Evolutionary conservation across 1,284 basidiomycete genomes (phyloP).

Genomic region (Ceratobasidium papillatum): DNA sequence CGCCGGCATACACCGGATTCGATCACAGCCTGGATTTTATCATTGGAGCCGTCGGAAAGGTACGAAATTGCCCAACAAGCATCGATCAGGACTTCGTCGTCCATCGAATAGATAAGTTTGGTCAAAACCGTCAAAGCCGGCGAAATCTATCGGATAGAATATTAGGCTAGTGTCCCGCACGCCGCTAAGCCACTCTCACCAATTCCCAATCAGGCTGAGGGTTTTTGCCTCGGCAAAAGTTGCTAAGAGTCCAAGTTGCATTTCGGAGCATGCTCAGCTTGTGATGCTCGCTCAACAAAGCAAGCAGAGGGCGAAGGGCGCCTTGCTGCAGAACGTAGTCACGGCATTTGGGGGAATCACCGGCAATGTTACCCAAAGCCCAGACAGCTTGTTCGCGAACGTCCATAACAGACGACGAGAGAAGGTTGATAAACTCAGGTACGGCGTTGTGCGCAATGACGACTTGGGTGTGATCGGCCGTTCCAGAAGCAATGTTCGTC

Average conservation of each 20-base stretch:
- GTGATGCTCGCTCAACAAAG: slow-evolving; percentile 67
- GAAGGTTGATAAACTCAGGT: slow-evolving; percentile 95
- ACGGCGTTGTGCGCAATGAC: slow-evolving; percentile 96
- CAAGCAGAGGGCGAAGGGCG: slow-evolving; percentile 60
- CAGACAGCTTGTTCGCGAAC: slow-evolving; percentile 67
- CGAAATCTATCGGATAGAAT: slow-evolving; percentile 73
- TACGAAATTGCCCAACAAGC: slow-evolving; percentile 99
- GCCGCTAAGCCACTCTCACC: slow-evolving; percentile 56
- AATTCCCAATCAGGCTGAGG: slow-evolving; percentile 96
- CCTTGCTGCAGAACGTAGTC: slow-evolving; percentile 61
- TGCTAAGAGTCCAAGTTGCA: slow-evolving; percentile 97
- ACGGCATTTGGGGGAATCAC: slow-evolving; percentile 53
- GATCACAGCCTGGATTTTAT: slow-evolving; percentile 99
- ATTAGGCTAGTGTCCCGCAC: background rate
- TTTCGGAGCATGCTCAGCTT: slow-evolving; percentile 98
- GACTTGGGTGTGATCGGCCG: slow-evolving; percentile 97
- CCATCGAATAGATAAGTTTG: slow-evolving; percentile 98
- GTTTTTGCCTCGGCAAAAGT: slow-evolving; percentile 96
- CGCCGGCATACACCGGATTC: slow-evolving; percentile 98
- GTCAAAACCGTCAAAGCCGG: slow-evolving; percentile 96
- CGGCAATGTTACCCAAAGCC: slow-evolving; percentile 66
- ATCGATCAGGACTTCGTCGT: slow-evolving; percentile 99
- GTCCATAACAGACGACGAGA: slow-evolving; percentile 65
- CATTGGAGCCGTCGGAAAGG: slow-evolving; percentile 98
- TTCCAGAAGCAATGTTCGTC: slow-evolving; percentile 99